These are phyloP conservation scores for Fusarium napiforme DNA, from an alignment of 2,329 filamentous ascomycete genomes.

Conservation along the genomic window DNA sequence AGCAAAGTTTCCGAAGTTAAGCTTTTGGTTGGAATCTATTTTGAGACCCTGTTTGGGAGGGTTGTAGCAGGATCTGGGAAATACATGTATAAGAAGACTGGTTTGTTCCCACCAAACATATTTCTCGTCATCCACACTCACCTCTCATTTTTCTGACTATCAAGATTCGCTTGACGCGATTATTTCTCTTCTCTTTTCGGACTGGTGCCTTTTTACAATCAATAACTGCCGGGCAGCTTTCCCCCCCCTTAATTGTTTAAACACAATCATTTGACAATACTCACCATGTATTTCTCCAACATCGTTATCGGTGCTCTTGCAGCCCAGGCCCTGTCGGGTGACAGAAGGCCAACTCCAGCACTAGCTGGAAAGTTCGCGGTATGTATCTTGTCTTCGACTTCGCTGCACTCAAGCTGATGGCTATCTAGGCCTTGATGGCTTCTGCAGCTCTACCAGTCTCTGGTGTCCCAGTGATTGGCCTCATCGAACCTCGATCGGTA, in stretches of 20 bases:
- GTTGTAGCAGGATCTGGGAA: no score
- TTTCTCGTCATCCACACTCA: neutral
- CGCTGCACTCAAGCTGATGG: accelerated
- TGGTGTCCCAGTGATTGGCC: slow-evolving; percentile 13
- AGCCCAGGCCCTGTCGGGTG: slow-evolving; percentile 15
- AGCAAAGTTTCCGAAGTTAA: neutral
- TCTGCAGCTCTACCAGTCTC: slow-evolving; percentile 13
- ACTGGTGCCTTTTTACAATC: neutral
- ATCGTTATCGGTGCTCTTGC: slow-evolving; percentile 18
- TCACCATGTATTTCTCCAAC: slow-evolving; percentile 23
- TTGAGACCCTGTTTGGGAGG: neutral
- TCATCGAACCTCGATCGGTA: slow-evolving; percentile 7
- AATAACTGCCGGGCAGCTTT: slow-evolving; percentile 16
- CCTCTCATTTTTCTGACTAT: neutral
- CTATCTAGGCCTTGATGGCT: slow-evolving; percentile 20
- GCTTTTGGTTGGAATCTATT: slow-evolving; percentile 17
- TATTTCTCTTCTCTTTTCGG: neutral
- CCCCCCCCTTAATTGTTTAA: neutral
- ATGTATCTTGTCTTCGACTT: neutral
- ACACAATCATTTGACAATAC: neutral
- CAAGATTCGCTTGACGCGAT: slow-evolving; percentile 21
- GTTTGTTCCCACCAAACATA: neutral
- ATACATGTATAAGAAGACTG: slow-evolving; percentile 15
- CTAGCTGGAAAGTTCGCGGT: slow-evolving; percentile 12
- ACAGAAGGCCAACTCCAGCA: neutral